Conservation (phyloP, 345 rosid species). For the Eucalyptus coolabah region DNA sequence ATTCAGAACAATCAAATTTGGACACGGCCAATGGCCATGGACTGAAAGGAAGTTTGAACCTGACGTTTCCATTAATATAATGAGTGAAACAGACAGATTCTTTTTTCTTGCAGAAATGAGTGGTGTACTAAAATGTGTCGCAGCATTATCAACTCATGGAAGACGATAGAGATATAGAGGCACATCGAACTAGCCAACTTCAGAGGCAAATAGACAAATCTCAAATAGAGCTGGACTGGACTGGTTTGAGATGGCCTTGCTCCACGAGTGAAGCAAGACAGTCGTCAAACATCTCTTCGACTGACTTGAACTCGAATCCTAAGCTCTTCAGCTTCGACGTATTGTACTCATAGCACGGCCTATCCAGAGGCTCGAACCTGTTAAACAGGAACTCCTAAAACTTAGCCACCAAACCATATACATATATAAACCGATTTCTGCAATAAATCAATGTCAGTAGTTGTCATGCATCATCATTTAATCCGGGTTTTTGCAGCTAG, state of each 20-base stretch:
- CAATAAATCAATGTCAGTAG: background rate
- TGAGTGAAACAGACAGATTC: background rate
- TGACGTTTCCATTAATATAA: background rate
- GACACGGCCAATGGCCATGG: background rate
- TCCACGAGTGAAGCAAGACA: conserved; percentile 45
- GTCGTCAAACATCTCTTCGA: conserved; percentile 65
- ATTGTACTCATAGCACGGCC: conserved; percentile 50
- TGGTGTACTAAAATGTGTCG: background rate
- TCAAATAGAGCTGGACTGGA: background rate
- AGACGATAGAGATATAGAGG: background rate
- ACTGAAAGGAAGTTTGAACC: background rate
- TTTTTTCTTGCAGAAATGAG: background rate
- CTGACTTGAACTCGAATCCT: conserved; percentile 60
- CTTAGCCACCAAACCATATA: background rate
- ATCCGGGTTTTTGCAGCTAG: background rate
- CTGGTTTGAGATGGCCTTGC: conserved; percentile 24
- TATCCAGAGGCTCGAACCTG: conserved; percentile 49
- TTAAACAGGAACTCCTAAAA: background rate
- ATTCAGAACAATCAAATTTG: background rate
- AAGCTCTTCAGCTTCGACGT: conserved; percentile 47
- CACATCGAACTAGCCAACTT: background rate
- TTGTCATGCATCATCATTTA: background rate
- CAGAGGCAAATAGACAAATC: background rate
- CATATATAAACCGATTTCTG: background rate
- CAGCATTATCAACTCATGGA: background rate